These are phyloP conservation scores for Metschnikowia borealis DNA, from an alignment of 805 yeast species.

Conservation along the genomic window DNA sequence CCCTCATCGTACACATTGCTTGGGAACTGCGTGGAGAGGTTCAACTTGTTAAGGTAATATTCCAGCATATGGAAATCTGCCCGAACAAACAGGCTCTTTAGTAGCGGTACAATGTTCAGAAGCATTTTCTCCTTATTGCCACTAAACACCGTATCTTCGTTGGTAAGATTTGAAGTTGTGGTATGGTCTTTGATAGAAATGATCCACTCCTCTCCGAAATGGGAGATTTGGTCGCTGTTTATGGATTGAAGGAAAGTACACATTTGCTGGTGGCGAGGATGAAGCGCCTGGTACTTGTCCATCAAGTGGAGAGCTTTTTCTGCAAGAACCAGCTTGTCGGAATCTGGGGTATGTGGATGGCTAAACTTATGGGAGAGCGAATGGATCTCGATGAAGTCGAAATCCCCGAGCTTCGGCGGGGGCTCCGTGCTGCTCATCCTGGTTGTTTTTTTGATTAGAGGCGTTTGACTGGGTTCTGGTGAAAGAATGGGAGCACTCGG, in stretches of 20 bases:
- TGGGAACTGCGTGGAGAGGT: slow-evolving; percentile 20
- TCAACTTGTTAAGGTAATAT: slow-evolving; percentile 17
- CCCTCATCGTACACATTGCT: slow-evolving; percentile 22
- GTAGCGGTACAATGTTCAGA: slow-evolving; percentile 7
- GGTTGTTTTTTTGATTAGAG: neutral
- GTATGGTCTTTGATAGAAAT: slow-evolving; percentile 2
- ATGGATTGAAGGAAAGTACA: neutral
- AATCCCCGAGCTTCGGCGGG: neutral
- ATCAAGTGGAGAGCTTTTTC: slow-evolving; percentile 18
- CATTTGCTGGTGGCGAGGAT: slow-evolving; percentile 15
- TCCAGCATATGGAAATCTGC: slow-evolving; percentile 19
- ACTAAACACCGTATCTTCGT: slow-evolving; percentile 8
- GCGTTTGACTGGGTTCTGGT: neutral
- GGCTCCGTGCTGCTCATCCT: neutral
- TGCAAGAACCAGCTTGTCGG: slow-evolving; percentile 4
- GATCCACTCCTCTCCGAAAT: slow-evolving; percentile 12
- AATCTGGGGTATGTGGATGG: slow-evolving; percentile 1
- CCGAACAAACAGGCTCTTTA: slow-evolving; percentile 14
- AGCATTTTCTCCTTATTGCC: slow-evolving; percentile 8
- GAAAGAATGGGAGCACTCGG: too few relatives aligned
- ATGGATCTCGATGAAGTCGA: slow-evolving; percentile 12
- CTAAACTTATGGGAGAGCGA: slow-evolving; percentile 9
- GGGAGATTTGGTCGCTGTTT: neutral
- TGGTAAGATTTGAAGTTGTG: slow-evolving; percentile 5
- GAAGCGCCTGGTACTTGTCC: slow-evolving; percentile 22